A percentile compares a stretch with the other conserved stretches of the same genome.
Conservation (phyloP, 75 land plant genomes). For the Ceratopteris richardii region DNA sequence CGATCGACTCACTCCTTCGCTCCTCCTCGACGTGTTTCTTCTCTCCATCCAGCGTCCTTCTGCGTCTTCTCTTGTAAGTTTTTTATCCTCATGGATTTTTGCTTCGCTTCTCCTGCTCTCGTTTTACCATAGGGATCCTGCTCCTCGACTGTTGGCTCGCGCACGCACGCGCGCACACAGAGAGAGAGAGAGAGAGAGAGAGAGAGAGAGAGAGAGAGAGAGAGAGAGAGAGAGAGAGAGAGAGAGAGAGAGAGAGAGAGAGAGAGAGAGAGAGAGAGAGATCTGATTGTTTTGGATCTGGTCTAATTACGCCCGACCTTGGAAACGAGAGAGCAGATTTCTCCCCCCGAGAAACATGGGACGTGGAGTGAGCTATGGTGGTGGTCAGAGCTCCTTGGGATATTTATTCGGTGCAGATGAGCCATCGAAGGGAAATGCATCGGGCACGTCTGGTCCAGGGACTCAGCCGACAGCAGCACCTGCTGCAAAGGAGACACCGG, state of each 20-base stretch:
- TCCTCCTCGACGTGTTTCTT: too few relatives aligned
- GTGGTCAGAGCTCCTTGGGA: constrained; percentile 53
- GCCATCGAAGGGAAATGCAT: constrained; percentile 5
- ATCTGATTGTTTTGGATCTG: neutral
- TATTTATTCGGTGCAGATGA: constrained; percentile 47
- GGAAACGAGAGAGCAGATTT: neutral
- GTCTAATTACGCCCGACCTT: neutral
- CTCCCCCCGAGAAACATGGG: constrained; percentile 22
- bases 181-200: too few relatives aligned
- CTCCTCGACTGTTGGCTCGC: too few relatives aligned
- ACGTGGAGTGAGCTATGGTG: constrained; percentile 50
- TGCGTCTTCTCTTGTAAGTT: too few relatives aligned
- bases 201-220: neutral
- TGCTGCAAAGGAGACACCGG: constrained; percentile 16
- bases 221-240: neutral
- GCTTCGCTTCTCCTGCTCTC: too few relatives aligned
- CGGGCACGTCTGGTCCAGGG: neutral
- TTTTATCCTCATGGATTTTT: too few relatives aligned
- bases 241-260: constrained; percentile 9
- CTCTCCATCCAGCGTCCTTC: too few relatives aligned
- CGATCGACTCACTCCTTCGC: too few relatives aligned
- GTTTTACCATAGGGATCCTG: too few relatives aligned
- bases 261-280: neutral
- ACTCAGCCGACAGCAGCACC: constrained; percentile 10
- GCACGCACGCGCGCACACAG: too few relatives aligned